These are phyloP conservation scores for Triadica sebifera DNA, from an alignment of 345 rosid genomes.

Conservation along the genomic window DNA sequence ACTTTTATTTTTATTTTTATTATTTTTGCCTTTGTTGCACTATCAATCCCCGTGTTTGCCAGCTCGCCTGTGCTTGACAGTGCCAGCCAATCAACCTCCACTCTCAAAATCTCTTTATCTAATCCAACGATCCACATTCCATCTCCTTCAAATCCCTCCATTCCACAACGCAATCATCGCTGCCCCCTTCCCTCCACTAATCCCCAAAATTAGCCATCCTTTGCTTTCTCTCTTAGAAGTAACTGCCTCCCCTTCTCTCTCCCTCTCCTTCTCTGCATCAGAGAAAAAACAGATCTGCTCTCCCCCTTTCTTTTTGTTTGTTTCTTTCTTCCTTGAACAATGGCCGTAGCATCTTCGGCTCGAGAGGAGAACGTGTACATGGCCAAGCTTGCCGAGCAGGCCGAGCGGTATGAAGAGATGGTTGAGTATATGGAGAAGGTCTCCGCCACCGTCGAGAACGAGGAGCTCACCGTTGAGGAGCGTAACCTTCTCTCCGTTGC, in stretches of 20 bases:
- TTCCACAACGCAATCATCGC: constrained; percentile 55
- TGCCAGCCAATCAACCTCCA: neutral
- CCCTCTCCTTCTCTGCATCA: neutral
- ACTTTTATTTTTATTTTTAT: neutral
- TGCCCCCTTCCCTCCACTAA: constrained; percentile 18
- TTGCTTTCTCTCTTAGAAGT: constrained; percentile 6
- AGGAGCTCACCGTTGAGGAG: constrained; percentile 81
- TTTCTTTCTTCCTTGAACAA: constrained; percentile 18
- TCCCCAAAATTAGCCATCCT: constrained; percentile 29
- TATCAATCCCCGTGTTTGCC: constrained; percentile 35
- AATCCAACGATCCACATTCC: constrained; percentile 54
- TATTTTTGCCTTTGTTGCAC: neutral
- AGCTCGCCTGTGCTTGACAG: constrained; percentile 13
- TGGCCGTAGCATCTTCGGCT: constrained; percentile 38
- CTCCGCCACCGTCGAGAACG: constrained; percentile 48
- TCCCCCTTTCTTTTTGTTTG: neutral
- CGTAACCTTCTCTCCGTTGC: constrained; percentile 95
- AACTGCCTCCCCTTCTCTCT: neutral
- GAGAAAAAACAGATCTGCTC: constrained; percentile 15
- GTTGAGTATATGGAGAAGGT: constrained; percentile 92
- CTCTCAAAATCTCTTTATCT: neutral
- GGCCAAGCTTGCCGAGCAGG: constrained; percentile 96
- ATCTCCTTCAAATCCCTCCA: constrained; percentile 29
- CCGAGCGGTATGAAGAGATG: constrained; percentile 95
- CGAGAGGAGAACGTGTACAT: constrained; percentile 83